Percentiles rank a stretch among this genome's conserved stretches.
Conservation (phyloP, 2,329 filamentous ascomycete species). For the Xenoacremonium recifei region DNA sequence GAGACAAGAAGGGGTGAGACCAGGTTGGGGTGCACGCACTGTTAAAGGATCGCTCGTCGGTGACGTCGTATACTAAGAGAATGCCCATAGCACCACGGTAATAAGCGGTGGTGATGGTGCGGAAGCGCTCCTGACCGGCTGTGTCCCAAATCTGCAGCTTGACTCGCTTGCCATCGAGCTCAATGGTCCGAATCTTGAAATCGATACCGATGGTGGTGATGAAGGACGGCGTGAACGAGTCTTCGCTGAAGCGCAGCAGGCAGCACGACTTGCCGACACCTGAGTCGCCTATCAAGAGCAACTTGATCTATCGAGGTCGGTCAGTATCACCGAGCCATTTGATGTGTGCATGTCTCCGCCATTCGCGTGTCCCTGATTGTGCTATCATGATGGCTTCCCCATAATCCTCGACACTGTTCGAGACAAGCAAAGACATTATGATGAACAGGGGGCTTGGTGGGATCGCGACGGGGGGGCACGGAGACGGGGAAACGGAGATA, state of each 20-base stretch:
- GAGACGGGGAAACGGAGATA: constrained; percentile 15
- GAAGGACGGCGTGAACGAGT: constrained; percentile 96
- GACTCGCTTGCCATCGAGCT: constrained; percentile 96
- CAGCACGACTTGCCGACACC: constrained; percentile 98
- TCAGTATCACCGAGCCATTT: constrained; percentile 10
- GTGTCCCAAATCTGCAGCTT: constrained; percentile 99
- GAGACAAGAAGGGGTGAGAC: background rate
- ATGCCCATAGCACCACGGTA: constrained; percentile 99
- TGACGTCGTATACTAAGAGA: constrained; percentile 96
- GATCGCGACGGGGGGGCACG: constrained; percentile 2
- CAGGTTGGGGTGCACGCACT: constrained; percentile 61
- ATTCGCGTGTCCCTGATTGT: no score
- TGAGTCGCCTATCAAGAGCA: constrained; percentile 93
- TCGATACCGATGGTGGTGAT: constrained; percentile 99
- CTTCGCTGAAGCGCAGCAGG: constrained; percentile 92
- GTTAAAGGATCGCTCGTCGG: constrained; percentile 92
- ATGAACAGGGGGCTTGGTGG: constrained; percentile 8
- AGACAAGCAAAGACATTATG: constrained; percentile 4
- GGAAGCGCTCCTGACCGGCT: constrained; percentile 95
- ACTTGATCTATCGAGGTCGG: constrained; percentile 71
- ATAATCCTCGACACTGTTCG: background rate
- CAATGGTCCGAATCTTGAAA: constrained; percentile 99
- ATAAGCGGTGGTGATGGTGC: constrained; percentile 98
- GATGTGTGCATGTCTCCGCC: no score
- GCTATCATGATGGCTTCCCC: no score